A percentile compares a stretch with the other conserved stretches of the same genome.
Evolutionary conservation across 2,329 filamentous ascomycete genomes (phyloP).

Genomic region (Aspergillus sojae): DNA sequence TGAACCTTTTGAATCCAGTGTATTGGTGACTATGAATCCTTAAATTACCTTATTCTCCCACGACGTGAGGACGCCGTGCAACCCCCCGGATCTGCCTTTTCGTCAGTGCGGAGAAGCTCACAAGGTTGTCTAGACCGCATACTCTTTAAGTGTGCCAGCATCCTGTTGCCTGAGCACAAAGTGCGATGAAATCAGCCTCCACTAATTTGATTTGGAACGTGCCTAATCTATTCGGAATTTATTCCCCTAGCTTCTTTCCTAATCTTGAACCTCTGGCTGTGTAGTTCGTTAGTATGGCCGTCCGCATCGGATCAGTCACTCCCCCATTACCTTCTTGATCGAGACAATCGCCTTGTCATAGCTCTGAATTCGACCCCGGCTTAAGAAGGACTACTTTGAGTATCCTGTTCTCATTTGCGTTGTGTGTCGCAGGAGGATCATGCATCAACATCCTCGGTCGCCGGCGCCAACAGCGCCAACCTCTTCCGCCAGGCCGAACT

Average conservation of each 20-base stretch:
- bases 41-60: constrained; percentile 28
- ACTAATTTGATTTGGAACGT: constrained; percentile 17
- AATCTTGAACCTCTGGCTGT: constrained; percentile 16
- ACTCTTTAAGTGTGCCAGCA: constrained; percentile 31
- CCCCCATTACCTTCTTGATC: constrained; percentile 40
- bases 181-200: constrained; percentile 29
- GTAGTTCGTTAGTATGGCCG: constrained; percentile 44
- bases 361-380: constrained; percentile 13
- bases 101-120: constrained; percentile 45
- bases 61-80: constrained; percentile 31
- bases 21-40: constrained; percentile 25
- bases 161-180: constrained; percentile 29
- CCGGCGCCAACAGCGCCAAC: constrained; percentile 74
- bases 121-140: constrained; percentile 33
- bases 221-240: constrained; percentile 3
- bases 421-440: constrained; percentile 45
- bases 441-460: constrained; percentile 89
- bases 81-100: constrained; percentile 27
- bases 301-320: constrained; percentile 31
- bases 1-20: not conserved
- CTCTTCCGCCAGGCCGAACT: constrained; percentile 71
- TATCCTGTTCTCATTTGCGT: not conserved
- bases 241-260: constrained; percentile 10
- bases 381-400: not conserved
- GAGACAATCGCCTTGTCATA: constrained; percentile 19